Evolutionary conservation across 2,329 filamentous ascomycete species (phyloP), one percentile per base, ranked within the genome.

Genomic region (Colletotrichum eleusines): DNA sequence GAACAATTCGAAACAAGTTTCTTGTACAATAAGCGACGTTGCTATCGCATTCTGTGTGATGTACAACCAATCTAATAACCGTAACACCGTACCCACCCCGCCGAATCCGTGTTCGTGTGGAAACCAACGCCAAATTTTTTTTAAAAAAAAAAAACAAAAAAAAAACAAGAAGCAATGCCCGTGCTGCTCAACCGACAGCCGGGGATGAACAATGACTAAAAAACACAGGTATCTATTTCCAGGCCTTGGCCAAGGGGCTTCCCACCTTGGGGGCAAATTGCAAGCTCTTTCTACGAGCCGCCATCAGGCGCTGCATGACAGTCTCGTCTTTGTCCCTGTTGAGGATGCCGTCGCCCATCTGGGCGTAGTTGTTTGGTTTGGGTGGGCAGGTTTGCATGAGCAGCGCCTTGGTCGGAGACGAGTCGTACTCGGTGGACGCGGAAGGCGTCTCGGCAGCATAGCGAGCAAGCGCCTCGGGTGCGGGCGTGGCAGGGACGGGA

Each of bases 231-330:
- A 16, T 35, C 40, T 58, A 81, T 53, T 77, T 80, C 88, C 87
- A 90, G 33, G 85, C 82, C 76, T 84, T 88, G 33, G 89, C 86
- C 74, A 95, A 81, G 2, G 92, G 93, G 79, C 92, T 95, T 23
- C 88, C 90, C 69, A 94, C 83, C 81, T 92, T 92, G 38, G 92
- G 93, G 40, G 91, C 91, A 82, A 91, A 94, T 77, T 93, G 91
- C 79, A 94, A 78, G 77, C 91, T 95, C 87, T 93, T 94, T 72
- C 93, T 86, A 72, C 92, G 85, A 0, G 92, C 92, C 14, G 91
- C 89, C 85, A 93, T 89, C 72, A 95, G 82, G 58, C 90, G 85
- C 80, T 88, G 85, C 72, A 89, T 81, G 66, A 92, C 84, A 26
- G 82, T 83, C 75, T 88, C 83, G 75, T 90, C 86, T 79, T 88